These are phyloP conservation scores for Golubevia pallescens DNA, from an alignment of 1,284 basidiomycete species.

Conservation along the genomic window DNA sequence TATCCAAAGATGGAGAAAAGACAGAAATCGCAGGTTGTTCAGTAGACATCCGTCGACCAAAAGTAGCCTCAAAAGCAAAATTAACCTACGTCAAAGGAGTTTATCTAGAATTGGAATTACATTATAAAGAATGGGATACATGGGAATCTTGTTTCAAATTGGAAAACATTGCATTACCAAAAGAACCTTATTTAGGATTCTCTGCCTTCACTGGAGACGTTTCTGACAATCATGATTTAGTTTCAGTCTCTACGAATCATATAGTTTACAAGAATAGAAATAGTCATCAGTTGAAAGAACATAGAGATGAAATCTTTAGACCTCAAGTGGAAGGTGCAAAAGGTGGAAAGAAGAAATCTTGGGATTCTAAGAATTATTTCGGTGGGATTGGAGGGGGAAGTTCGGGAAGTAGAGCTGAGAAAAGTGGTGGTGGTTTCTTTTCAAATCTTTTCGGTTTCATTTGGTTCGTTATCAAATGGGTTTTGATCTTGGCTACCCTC, in stretches of 20 bases:
- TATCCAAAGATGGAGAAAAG: constrained; percentile 41
- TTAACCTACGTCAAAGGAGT: constrained; percentile 52
- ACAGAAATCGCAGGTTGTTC: constrained; percentile 49
- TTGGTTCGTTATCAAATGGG: constrained; percentile 33
- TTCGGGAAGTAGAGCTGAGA: too few relatives aligned
- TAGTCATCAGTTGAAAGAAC: constrained; percentile 5
- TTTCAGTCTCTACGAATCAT: constrained; percentile 35
- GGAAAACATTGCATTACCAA: constrained; percentile 37
- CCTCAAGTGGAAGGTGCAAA: background rate
- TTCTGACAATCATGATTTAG: constrained; percentile 49
- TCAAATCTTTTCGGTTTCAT: constrained; percentile 20
- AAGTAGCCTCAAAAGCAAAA: constrained; percentile 46
- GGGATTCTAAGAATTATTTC: too few relatives aligned
- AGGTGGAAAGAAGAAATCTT: constrained; percentile 4
- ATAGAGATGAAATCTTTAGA: constrained; percentile 7
- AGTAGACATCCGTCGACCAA: constrained; percentile 43
- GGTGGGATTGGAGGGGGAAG: too few relatives aligned
- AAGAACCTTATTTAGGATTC: constrained; percentile 53
- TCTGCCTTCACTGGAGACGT: constrained; percentile 53
- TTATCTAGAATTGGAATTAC: constrained; percentile 50
- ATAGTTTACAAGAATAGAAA: constrained; percentile 43
- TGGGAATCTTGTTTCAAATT: constrained; percentile 57
- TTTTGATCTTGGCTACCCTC: constrained; percentile 28
- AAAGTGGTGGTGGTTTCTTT: constrained; percentile 10
- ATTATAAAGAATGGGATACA: constrained; percentile 56